Percentiles rank a stretch among this genome's conserved stretches.
Evolutionary conservation across 257 asterid genomes (phyloP).

Genomic region (Gynochthodes officinalis): DNA sequence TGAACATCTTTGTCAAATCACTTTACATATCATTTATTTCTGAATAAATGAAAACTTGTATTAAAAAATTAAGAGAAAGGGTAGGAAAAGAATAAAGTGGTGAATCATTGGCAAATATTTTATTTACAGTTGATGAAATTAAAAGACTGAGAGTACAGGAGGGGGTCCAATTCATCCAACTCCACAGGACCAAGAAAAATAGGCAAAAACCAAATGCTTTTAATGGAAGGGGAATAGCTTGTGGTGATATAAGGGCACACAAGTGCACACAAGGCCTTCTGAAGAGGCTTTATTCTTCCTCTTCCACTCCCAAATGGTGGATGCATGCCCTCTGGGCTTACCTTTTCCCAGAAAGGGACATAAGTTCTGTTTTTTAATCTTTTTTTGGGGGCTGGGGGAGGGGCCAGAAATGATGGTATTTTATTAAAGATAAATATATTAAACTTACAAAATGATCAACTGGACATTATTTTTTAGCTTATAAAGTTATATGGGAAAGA

Average conservation of each 20-base stretch:
- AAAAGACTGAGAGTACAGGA: not conserved
- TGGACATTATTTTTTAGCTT: no score
- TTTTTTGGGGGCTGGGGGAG: no score
- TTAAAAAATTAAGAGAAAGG: no score
- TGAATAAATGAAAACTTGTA: no score
- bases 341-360: constrained; percentile 26
- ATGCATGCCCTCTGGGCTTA: not conserved
- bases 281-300: not conserved
- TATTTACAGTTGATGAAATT: no score
- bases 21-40: no score
- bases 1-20: no score
- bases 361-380: not conserved
- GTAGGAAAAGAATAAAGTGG: not conserved
- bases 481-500: no score
- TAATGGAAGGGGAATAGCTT: constrained; percentile 30
- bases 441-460: no score
- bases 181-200: constrained; percentile 9
- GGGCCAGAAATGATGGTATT: no score
- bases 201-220: constrained; percentile 15
- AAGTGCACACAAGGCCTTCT: not conserved
- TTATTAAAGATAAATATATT: no score
- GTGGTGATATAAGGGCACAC: not conserved
- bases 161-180: constrained; percentile 1
- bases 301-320: not conserved
- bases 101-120: not conserved